Base-by-base conservation (phyloP, 108 stramenopile genomes). In the Fragilariopsis cylindrus region DNA sequence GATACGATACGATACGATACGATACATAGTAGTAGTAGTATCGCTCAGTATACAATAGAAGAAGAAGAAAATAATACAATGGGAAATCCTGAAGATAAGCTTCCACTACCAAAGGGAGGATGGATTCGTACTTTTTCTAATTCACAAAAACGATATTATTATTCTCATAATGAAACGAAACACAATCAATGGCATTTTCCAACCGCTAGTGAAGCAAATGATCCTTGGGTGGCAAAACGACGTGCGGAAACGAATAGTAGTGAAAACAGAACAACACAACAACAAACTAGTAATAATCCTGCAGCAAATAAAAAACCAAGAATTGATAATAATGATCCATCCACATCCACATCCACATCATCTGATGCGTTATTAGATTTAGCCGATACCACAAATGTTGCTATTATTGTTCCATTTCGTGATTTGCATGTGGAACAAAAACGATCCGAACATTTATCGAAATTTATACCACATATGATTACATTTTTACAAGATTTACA, bases 331-430 rank as follows among this genome's bases (percentile, higher is more conserved):
- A 39, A 19, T 16, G 49, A 7, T 11, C 44, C 2, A 53, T 12
- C 43, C 19, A 18, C 46, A n/a, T 45, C 57, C 0, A 42, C 52
- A 5, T 30, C 58, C 13, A 15, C 39, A 30, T 19, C 19, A 19
- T 56, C 60, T 11, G 78, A 82, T 71, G 64, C 74, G 13, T 18
- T 77, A 6, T 72, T 87, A 73, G 81, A 65, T 0, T 65, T 83
- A 62, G 81, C 81, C 43, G 84, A 85, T 78, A 57, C 77, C 16
- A 87, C 84, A 41, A 80, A 84, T 7, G 87, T 98, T 7, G 97
- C 97, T 46, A 93, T 98, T 69, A 97, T 99, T 69, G 98, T 99
- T 9, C 98, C 98, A 16, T 99, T 92, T 76, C 79, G 99, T 18
- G 98, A 99, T 76, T 73, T 96, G 40, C 96, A 98, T 74, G 62